These are phyloP conservation scores for Eimeria maxima DNA, from an alignment of 169 alveolate species.

Conservation along the genomic window DNA sequence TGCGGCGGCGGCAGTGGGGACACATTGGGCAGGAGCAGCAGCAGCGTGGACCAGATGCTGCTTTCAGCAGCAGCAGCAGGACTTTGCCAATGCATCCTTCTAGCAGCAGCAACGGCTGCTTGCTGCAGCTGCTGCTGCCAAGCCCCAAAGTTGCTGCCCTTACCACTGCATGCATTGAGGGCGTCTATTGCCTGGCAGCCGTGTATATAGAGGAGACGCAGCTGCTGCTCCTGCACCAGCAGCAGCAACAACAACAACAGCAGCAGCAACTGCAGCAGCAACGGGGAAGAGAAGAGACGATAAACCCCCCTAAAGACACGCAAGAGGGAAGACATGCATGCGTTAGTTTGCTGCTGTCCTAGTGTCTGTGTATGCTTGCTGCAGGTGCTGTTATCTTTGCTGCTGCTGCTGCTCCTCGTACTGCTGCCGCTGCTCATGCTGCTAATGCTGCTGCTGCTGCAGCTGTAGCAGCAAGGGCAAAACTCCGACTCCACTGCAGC, in stretches of 20 bases:
- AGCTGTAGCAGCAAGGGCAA: neutral
- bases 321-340: neutral
- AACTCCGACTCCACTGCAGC: neutral
- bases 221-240: constrained; percentile 68
- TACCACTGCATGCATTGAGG: constrained; percentile 29
- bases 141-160: too few species aligned
- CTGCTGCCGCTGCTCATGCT: constrained; percentile 4
- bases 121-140: too few species aligned
- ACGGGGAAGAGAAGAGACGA: neutral
- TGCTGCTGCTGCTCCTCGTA: constrained; percentile 5
- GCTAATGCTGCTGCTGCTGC: constrained; percentile 35
- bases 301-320: neutral
- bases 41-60: constrained; percentile 9
- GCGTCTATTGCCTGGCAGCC: constrained; percentile 36
- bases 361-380: neutral
- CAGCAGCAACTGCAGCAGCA: constrained; percentile 48
- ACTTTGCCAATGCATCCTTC: neutral
- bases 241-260: constrained; percentile 47
- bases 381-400: neutral
- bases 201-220: constrained; percentile 37
- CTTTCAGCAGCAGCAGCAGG: constrained; percentile 26
- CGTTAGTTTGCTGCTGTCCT: neutral
- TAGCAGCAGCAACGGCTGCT: neutral
- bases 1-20: constrained; percentile 29
- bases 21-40: constrained; percentile 27